Percentiles rank a stretch among this genome's conserved stretches.
phyloP scores from a whole-genome alignment of 179 eudicot species.

The Beta corolliflora region DNA sequence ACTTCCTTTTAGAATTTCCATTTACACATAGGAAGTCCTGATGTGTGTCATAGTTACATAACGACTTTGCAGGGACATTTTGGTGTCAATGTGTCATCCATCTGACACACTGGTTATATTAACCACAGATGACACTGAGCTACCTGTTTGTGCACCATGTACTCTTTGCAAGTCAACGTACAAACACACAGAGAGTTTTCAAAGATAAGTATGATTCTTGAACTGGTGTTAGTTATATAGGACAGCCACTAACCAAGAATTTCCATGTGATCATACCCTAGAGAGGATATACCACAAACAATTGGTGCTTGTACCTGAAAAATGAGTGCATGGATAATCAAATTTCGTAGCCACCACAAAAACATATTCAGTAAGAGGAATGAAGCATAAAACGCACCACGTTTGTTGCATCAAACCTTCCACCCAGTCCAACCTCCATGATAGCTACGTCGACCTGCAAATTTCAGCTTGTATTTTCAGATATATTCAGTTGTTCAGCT shows the following conservation, averaged over 20 bases:
- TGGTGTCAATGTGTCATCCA: too few species aligned
- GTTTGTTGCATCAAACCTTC: constrained; percentile 97
- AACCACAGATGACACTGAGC: too few species aligned
- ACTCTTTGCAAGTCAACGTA: too few species aligned
- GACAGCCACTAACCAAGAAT: constrained; percentile 84
- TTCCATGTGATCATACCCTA: constrained; percentile 99
- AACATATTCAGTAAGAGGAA: background rate
- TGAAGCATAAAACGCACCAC: constrained; percentile 57
- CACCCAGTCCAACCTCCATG: constrained; percentile 98
- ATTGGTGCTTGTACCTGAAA: constrained; percentile 85
- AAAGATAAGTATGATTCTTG: background rate
- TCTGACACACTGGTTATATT: too few species aligned
- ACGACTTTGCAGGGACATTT: too few species aligned
- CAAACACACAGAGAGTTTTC: too few species aligned
- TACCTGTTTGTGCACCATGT: too few species aligned
- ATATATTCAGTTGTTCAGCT: background rate
- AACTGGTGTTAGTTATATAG: background rate
- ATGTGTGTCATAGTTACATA: too few species aligned
- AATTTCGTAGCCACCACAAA: background rate
- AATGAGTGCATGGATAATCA: constrained; percentile 14
- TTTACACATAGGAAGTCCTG: too few species aligned
- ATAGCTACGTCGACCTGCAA: constrained; percentile 95
- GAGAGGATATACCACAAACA: constrained; percentile 96
- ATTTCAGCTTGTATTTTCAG: background rate
- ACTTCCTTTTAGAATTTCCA: too few species aligned